Conservation (phyloP, 1,284 basidiomycete species). For the Malassezia equina region DNA sequence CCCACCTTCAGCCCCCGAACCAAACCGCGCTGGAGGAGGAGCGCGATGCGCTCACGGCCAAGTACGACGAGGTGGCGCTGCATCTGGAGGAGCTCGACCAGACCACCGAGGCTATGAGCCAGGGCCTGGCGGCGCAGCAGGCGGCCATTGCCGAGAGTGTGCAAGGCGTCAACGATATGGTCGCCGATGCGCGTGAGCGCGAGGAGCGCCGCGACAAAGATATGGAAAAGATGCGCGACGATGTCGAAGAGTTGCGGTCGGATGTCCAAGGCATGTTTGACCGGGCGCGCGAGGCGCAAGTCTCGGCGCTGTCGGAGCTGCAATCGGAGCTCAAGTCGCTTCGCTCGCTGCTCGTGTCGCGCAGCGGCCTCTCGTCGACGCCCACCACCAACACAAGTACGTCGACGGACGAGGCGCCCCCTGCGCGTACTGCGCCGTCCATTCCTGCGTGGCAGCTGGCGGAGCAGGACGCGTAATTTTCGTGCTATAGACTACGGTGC, state of each 20-base stretch:
- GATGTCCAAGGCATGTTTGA: slow-evolving; percentile 93
- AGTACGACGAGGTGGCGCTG: slow-evolving; percentile 81
- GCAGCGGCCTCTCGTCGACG: slow-evolving; percentile 51
- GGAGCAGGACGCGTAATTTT: slow-evolving; percentile 13
- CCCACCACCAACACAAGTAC: slow-evolving; percentile 7
- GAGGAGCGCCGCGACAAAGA: slow-evolving; percentile 74
- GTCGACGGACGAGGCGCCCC: slow-evolving; percentile 21
- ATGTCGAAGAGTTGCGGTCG: slow-evolving; percentile 61
- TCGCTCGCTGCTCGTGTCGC: slow-evolving; percentile 78
- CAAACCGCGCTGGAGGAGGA: slow-evolving; percentile 81
- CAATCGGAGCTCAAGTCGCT: slow-evolving; percentile 91
- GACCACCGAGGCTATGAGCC: slow-evolving; percentile 63
- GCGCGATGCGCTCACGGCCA: slow-evolving; percentile 69
- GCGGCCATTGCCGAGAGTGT: slow-evolving; percentile 67
- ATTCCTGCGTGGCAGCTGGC: slow-evolving; percentile 47
- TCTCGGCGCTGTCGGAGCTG: slow-evolving; percentile 62
- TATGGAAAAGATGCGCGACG: slow-evolving; percentile 64
- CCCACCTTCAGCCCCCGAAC: slow-evolving; percentile 80
- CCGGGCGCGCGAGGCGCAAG: slow-evolving; percentile 66
- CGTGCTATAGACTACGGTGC: slow-evolving; percentile 3
- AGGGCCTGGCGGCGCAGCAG: slow-evolving; percentile 71
- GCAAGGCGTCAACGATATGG: slow-evolving; percentile 66
- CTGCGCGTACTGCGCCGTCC: slow-evolving; percentile 25
- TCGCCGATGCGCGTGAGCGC: slow-evolving; percentile 65
- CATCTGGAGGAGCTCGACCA: slow-evolving; percentile 64